Conservation (phyloP, 1,284 basidiomycete genomes). For the Rhizoctonia solani region DNA sequence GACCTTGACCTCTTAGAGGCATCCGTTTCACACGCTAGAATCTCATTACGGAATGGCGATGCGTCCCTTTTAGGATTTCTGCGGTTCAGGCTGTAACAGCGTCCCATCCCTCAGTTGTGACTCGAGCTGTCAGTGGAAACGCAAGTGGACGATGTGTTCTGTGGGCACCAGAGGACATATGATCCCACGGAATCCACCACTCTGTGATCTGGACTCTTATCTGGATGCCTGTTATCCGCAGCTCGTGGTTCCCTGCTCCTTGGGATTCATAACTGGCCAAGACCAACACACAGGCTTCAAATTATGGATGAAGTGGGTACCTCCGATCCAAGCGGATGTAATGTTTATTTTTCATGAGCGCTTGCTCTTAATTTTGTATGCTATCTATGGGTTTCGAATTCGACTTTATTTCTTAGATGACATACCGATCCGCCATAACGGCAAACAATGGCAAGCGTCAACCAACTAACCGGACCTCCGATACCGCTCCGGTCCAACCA, state of each 20-base stretch:
- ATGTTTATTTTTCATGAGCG: background rate
- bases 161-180: constrained; percentile 61
- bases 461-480: constrained; percentile 24
- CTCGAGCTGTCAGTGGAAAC: constrained; percentile 73
- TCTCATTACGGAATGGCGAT: background rate
- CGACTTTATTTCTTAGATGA: constrained; percentile 10
- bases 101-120: constrained; percentile 74
- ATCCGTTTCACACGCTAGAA: background rate
- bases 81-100: constrained; percentile 83
- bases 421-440: background rate
- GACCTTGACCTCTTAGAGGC: background rate
- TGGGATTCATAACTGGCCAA: background rate
- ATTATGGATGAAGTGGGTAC: background rate
- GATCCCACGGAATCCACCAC: background rate
- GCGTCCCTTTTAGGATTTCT: constrained; percentile 58
- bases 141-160: constrained; percentile 74
- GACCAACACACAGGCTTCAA: background rate
- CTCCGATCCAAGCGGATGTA: background rate
- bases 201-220: background rate
- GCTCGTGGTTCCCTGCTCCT: background rate
- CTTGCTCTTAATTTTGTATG: background rate
- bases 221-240: background rate
- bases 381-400: background rate
- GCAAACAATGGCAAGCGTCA: constrained; percentile 20
- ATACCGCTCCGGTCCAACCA: constrained; percentile 10